Evolutionary conservation across 768 basidiomycete genomes (phyloP), one percentile per base, ranked within the genome.

Genomic region (Ramaria sp.): DNA sequence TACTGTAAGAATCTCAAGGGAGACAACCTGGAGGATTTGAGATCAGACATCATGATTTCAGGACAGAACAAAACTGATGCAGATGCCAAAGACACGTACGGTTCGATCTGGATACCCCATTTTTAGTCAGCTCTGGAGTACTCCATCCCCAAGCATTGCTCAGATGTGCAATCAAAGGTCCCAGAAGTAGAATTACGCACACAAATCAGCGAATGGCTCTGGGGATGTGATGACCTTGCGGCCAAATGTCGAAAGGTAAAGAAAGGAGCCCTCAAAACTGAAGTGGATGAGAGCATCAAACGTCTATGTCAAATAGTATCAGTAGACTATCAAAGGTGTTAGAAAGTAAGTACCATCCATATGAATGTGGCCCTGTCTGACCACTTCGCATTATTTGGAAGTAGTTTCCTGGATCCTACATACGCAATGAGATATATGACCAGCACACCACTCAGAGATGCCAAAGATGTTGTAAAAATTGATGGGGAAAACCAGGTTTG

Each of bases 1-100:
- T n/a, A 92, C 89, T 5, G 89, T 93, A 58, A 93, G 72, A 53
- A 91, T 66, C 65, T 93, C 89, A 32, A 93, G 78, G 5, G 88
- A 82, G 43, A 93, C 86, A 50, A 91, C 53, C 53, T 55, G 32
- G 12, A 28, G 32, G 3, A 20, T 4, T 30, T 43, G n/a, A n/a
- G n/a, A n/a, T n/a, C n/a, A n/a, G n/a, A n/a, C n/a, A n/a, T n/a
- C n/a, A n/a, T n/a, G n/a, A n/a, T n/a, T n/a, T n/a, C n/a, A n/a
- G n/a, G n/a, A n/a, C n/a, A n/a, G n/a, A n/a, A n/a, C n/a, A n/a
- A n/a, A n/a, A n/a, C n/a, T n/a, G n/a, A n/a, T n/a, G n/a, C n/a
- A n/a, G n/a, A n/a, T 36, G 28, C 10, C 25, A 12, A n/a, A 51
- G 43, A 37, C 20, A 30, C 51, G 38, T 34, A 55, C 74, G 1